A percentile compares a stretch with the other conserved stretches of the same genome.
These are phyloP conservation scores for Fusarium mangiferae DNA, from an alignment of 2,329 filamentous ascomycete genomes.

Conservation along the genomic window DNA sequence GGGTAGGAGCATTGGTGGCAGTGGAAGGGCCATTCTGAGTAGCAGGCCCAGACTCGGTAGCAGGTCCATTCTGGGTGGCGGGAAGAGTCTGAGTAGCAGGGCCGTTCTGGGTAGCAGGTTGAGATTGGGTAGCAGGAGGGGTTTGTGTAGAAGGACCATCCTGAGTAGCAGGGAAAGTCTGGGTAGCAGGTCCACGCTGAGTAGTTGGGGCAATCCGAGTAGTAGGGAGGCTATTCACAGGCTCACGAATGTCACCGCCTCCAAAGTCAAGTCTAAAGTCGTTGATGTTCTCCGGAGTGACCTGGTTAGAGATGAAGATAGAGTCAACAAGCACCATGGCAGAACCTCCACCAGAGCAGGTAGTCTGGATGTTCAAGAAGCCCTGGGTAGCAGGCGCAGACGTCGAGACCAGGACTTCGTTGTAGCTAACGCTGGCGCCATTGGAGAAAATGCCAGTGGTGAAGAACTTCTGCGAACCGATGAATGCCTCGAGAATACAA, in stretches of 20 bases:
- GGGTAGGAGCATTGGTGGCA: neutral
- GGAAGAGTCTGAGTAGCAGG: neutral
- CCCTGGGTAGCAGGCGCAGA: neutral
- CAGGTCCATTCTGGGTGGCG: neutral
- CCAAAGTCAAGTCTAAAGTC: slow-evolving; percentile 25
- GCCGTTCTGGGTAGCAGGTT: neutral
- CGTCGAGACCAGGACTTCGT: slow-evolving; percentile 5
- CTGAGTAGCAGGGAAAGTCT: neutral
- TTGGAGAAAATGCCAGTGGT: neutral
- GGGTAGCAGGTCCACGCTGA: neutral
- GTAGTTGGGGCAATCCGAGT: neutral
- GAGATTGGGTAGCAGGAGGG: neutral
- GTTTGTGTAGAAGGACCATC: fast-evolving
- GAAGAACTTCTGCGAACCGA: slow-evolving; percentile 8
- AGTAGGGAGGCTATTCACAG: neutral
- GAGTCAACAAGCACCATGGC: slow-evolving; percentile 25
- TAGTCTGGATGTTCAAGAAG: slow-evolving; percentile 12
- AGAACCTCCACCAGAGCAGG: slow-evolving; percentile 9
- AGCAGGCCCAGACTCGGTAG: neutral
- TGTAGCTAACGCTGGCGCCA: neutral
- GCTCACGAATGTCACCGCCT: slow-evolving; percentile 11
- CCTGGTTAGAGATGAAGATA: slow-evolving; percentile 36
- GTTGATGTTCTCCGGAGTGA: slow-evolving; percentile 32
- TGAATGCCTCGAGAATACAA: slow-evolving; percentile 22
- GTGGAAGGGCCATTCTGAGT: neutral